Base-by-base conservation (phyloP, 176 grass and related monocot genomes). In the Microstegium vimineum region DNA sequence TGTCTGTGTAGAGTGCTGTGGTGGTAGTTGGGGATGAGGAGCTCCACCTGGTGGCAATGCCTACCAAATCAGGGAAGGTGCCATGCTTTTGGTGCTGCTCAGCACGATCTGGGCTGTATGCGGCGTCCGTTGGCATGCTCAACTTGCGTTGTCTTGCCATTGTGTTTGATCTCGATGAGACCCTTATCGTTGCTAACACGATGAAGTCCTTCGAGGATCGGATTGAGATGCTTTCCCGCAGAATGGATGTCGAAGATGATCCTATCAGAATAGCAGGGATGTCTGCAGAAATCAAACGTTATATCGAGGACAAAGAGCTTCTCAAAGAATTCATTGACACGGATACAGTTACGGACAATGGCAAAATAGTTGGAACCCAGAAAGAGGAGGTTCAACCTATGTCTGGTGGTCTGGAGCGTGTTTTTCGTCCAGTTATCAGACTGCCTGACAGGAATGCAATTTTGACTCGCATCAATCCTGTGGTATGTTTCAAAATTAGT, bases 61-160 rank as follows among this genome's bases (percentile, higher is more conserved):
- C 93, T 1, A 96, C 89, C 69, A 92, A 87, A 74, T 69, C 80
- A 52, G 89, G 85, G 64, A 99, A 92, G 40, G 89, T 90, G 10
- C 80, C 93, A 0, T 94, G 91, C 93, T 99, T 99, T 83, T 99
- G 97, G 97, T 95, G 93, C 91, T 99, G 89, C 73, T 86, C 96
- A 9, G 93, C 90, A 25, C 90, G 87, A 17, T 37, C 83, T 13
- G 93, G 91, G 5, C 87, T 95, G 35, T 99, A 99, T 60, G 77
- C 77, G 7, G 78, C 97, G 1, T 92, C 93, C 2, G 73, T 99
- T 22, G 81, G 80, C 33, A 95, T 99, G 97, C 97, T 99, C 70
- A 99, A 94, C 82, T 71, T 81, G 63, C 89, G 93, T 1, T 94
- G 93, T 71, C 93, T 99, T 28, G 89, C 93, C 41, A 99, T 99